phyloP scores from a whole-genome alignment of 2,329 filamentous ascomycete genomes.

The Aspergillus sp. region DNA sequence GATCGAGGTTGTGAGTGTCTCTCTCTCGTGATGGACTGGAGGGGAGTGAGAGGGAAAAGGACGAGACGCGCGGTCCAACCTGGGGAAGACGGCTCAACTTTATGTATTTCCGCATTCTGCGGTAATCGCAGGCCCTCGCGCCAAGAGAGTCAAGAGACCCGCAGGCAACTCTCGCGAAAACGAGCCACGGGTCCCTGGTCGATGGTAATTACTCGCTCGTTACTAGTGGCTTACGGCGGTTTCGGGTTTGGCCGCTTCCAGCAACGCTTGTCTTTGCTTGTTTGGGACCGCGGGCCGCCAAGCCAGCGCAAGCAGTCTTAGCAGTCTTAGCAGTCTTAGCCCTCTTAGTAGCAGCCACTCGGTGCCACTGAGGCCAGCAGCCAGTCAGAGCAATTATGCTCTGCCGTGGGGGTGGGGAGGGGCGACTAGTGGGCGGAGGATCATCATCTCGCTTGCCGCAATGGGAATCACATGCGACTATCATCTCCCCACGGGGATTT shows the following conservation, averaged over 20 bases:
- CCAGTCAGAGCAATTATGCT: too few relatives aligned
- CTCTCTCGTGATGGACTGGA: too few relatives aligned
- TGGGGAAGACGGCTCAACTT: neutral
- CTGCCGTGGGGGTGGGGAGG: too few relatives aligned
- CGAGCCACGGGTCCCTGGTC: neutral
- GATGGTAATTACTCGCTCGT: slow-evolving; percentile 1
- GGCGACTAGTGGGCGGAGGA: too few relatives aligned
- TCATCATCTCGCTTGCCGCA: too few relatives aligned
- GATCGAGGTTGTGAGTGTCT: too few relatives aligned
- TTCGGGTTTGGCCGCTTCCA: slow-evolving; percentile 2
- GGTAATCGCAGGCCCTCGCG: too few relatives aligned
- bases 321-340: neutral
- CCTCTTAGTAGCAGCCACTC: neutral
- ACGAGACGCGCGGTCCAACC: neutral
- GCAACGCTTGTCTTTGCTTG: neutral
- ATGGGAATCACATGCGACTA: too few relatives aligned
- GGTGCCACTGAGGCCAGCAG: too few relatives aligned
- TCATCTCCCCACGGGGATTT: too few relatives aligned
- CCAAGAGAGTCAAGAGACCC: neutral
- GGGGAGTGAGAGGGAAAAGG: neutral
- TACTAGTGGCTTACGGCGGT: slow-evolving; percentile 4
- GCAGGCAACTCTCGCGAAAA: neutral
- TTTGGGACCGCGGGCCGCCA: too few relatives aligned
- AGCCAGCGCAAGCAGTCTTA: neutral
- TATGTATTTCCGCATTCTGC: too few relatives aligned